Evolutionary conservation across 2,329 filamentous ascomycete genomes (phyloP).

Genomic region (Ophiostoma fasciatum): DNA sequence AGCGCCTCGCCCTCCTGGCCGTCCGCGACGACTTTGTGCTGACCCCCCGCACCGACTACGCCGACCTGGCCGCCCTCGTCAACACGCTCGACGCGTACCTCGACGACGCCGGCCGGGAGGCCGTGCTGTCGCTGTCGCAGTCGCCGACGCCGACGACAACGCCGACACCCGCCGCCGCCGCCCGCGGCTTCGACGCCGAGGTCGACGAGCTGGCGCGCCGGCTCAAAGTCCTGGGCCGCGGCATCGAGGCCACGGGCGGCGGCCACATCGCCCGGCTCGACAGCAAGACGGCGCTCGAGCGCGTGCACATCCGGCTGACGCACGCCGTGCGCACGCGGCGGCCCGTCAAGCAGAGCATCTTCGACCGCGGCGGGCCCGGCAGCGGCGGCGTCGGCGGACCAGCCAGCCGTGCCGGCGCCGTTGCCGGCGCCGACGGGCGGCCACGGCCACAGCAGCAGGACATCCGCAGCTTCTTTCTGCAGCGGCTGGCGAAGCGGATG

Average conservation of each 20-base stretch:
- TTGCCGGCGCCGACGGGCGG: background rate
- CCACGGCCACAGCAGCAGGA: conserved; percentile 8
- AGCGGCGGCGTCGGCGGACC: background rate
- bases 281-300: conserved; percentile 61
- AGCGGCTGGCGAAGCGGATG: conserved; percentile 4
- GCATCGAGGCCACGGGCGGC: conserved; percentile 62
- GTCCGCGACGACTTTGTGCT: conserved; percentile 28
- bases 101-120: conserved; percentile 32
- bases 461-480: conserved; percentile 11
- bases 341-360: conserved; percentile 37
- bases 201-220: conserved; percentile 51
- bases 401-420: background rate
- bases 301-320: conserved; percentile 57
- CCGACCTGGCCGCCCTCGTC: conserved; percentile 48
- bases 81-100: conserved; percentile 61
- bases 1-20: conserved; percentile 19
- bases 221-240: conserved; percentile 41
- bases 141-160: conserved; percentile 12
- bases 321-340: conserved; percentile 54
- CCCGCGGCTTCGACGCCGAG: conserved; percentile 46
- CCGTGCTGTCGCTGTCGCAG: conserved; percentile 9
- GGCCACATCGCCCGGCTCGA: conserved; percentile 58
- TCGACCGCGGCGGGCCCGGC: too few relatives aligned
- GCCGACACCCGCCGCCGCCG: conserved; percentile 7
- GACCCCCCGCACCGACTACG: conserved; percentile 47